phyloP scores from a whole-genome alignment of 2,329 filamentous ascomycete genomes.

The Cryphonectria naterciae region DNA sequence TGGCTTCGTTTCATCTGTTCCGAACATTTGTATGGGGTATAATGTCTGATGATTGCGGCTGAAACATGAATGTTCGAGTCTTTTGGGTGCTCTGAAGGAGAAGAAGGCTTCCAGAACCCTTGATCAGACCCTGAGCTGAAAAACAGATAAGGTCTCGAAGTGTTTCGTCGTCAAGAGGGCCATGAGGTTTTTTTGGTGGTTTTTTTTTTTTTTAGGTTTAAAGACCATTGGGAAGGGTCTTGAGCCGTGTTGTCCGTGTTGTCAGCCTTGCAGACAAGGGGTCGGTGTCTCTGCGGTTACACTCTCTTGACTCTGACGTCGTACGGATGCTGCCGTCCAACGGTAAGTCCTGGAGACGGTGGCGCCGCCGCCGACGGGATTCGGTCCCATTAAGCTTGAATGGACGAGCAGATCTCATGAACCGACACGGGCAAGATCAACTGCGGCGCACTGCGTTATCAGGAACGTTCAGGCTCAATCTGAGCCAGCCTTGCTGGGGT shows the following conservation, averaged over 20 bases:
- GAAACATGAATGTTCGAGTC: constrained; percentile 20
- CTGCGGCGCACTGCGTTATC: not conserved
- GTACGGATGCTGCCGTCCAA: not conserved
- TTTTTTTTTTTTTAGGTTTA: not conserved
- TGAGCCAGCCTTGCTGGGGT: not conserved
- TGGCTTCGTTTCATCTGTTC: constrained; percentile 24
- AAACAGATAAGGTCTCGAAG: not conserved
- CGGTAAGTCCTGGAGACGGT: not conserved
- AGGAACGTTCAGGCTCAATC: not conserved
- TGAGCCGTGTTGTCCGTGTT: too few relatives aligned
- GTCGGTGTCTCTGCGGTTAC: not conserved
- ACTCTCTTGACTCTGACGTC: not conserved
- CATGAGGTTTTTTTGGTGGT: not conserved
- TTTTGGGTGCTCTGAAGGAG: not conserved
- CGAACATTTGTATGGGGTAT: constrained; percentile 14
- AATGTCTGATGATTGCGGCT: constrained; percentile 27
- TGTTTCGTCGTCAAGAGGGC: not conserved
- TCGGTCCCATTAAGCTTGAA: constrained; percentile 19
- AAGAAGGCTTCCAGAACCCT: constrained; percentile 21
- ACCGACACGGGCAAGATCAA: constrained; percentile 18
- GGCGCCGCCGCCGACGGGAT: constrained; percentile 8
- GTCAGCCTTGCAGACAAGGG: not conserved
- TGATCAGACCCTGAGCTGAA: constrained; percentile 1
- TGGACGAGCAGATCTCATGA: constrained; percentile 15
- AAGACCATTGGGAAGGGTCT: not conserved